Base-by-base conservation (phyloP, 2,329 filamentous ascomycete genomes). In the Ophiostoma australiae region DNA sequence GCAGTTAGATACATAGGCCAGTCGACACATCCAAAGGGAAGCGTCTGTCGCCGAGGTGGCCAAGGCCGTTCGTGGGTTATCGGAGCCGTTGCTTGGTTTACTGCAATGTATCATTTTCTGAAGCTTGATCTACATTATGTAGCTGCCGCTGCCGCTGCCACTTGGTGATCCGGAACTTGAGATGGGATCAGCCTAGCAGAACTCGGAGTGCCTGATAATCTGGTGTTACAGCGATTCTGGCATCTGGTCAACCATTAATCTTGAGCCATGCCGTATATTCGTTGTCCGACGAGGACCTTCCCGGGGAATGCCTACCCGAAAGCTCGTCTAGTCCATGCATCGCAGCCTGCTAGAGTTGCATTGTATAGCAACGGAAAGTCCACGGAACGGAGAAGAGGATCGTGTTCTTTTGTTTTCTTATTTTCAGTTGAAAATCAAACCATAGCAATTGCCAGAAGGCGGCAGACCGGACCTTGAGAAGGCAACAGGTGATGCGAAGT, bases 321-420 rank as follows among this genome's bases (percentile, higher is more conserved):
- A 11, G 15, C 10, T 27, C 11, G 7, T 13, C 11, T 13, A 13
- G 52, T 13, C n/a, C 17, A 27, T 58, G 52, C 52, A 23, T 58
- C 23, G 52, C 52, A 13, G n/a, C 52, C 23, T n/a, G 52, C 52
- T n/a, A 27, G 23, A 58, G 52, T 58, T 58, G 23, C 52, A 58
- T 27, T 58, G 52, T n/a, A 48, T 48, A 17, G 52, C n/a, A 23
- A 27, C 52, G 52, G 52, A 58, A 58, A 58, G 52, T 58, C 52
- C 52, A 23, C 23, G 52, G 52, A 58, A 27, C 3, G 27, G 52
- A 58, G 11, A 58, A 23, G 23, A 13, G 13, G 52, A 58, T 7
- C 39, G n/a, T 27, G 39, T 41, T 41, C 37, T 58, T 58, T 27
- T 27, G 15, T 48, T 4, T 27, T 23, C 3, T 23, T 55, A 6